Evolutionary conservation across 306 rosid species (phyloP).

Genomic region (Arachis hypogaea): DNA sequence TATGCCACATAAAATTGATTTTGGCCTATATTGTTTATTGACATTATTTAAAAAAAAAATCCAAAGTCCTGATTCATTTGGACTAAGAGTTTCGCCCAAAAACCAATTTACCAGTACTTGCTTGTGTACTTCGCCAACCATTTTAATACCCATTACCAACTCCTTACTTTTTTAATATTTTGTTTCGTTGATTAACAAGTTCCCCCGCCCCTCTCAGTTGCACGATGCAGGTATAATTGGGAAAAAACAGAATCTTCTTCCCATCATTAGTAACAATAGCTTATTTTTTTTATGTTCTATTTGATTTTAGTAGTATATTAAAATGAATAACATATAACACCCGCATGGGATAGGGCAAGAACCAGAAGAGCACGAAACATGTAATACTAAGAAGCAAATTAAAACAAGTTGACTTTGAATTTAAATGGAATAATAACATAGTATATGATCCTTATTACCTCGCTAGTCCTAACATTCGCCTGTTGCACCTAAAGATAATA

Average conservation of each 20-base stretch:
- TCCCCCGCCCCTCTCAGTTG: not conserved
- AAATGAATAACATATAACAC: conserved; percentile 4
- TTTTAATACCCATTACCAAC: not conserved
- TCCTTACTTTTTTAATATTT: not conserved
- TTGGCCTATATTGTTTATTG: not conserved
- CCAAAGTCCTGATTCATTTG: not conserved
- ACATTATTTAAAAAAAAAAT: not conserved
- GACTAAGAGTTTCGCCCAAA: conserved; percentile 10
- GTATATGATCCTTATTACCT: not conserved
- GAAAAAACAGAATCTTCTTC: not conserved
- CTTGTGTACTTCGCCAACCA: not conserved
- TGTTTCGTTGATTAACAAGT: not conserved
- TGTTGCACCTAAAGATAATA: not conserved
- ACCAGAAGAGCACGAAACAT: conserved; percentile 10
- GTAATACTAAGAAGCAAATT: no score
- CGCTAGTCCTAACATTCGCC: not conserved
- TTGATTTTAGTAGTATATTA: not conserved
- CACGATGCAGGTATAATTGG: not conserved
- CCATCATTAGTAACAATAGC: not conserved
- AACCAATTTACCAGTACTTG: not conserved
- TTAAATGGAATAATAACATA: no score
- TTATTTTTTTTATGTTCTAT: not conserved
- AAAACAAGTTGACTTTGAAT: no score
- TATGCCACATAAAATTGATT: no score
- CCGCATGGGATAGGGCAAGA: not conserved